Conservation (phyloP, 2,329 filamentous ascomycete genomes). For the Alternaria sp. region DNA sequence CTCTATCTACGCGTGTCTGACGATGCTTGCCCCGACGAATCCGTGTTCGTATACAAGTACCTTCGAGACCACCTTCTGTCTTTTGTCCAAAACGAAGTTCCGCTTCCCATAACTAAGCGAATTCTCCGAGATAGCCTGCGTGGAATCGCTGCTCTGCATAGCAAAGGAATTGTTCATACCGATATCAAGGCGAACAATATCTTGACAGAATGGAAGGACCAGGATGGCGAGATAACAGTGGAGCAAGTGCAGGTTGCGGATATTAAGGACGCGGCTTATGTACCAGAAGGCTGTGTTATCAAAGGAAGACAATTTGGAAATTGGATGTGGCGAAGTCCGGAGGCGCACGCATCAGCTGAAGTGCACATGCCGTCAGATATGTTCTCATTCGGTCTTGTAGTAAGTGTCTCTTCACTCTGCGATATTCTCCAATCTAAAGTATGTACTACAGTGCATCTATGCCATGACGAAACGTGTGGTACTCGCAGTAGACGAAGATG, state of each 20-base stretch:
- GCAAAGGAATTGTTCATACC: slow-evolving; percentile 29
- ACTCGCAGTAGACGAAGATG: too few species aligned
- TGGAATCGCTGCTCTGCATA: slow-evolving; percentile 18
- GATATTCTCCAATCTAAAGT: too few species aligned
- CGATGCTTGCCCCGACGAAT: slow-evolving; percentile 57
- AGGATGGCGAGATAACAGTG: slow-evolving; percentile 36
- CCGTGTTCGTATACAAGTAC: slow-evolving; percentile 58
- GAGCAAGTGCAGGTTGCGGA: slow-evolving; percentile 55
- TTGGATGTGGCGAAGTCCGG: slow-evolving; percentile 58
- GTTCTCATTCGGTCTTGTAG: slow-evolving; percentile 57
- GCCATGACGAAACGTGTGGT: too few species aligned
- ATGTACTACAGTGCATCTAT: too few species aligned
- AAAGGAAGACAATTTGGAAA: slow-evolving; percentile 54
- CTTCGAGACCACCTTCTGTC: slow-evolving; percentile 55
- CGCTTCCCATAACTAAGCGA: slow-evolving; percentile 51
- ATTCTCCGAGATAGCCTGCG: slow-evolving; percentile 50
- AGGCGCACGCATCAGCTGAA: slow-evolving; percentile 54
- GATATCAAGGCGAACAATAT: slow-evolving; percentile 59
- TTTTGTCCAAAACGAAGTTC: slow-evolving; percentile 54
- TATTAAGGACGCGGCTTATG: slow-evolving; percentile 54
- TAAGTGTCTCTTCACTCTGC: slow-evolving; percentile 35
- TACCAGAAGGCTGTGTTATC: slow-evolving; percentile 51
- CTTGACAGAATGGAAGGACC: slow-evolving; percentile 52
- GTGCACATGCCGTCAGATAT: slow-evolving; percentile 55
- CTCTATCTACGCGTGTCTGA: slow-evolving; percentile 26